Base-by-base conservation (phyloP, 768 basidiomycete species). In the Pisolithus marmoratus region DNA sequence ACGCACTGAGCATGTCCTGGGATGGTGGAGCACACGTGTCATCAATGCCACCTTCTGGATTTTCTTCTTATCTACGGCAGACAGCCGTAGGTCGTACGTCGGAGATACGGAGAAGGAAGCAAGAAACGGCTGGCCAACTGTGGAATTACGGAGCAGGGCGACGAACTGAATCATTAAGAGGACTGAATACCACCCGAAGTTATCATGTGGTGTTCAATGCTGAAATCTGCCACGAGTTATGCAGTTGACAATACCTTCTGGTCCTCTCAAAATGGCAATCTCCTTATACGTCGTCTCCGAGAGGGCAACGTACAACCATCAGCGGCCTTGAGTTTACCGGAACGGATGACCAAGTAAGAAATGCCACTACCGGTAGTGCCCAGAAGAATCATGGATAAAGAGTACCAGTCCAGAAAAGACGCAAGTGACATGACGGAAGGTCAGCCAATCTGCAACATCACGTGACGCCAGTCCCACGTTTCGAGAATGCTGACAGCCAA, bases 91-190 rank as follows among this genome's bases (percentile, higher is more conserved):
- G n/a, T 66, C 64, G 49, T 70, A 63, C 19, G 38, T 22, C 70
- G 66, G 71, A 11, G 67, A 69, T 5, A 56, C 59, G n/a, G 48
- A 51, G 38, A 70, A 54, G 4, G 64, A 62, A 43, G 52, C 5
- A 24, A 71, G 41, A 47, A 70, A 61, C 51, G 63, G 53, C 54
- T 69, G 67, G 22, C 69, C 67, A 26, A 71, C 29, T 67, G 65
- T 1, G 68, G 68, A 24, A 69, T 58, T 47, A 70, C n/a, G 60
- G 41, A 70, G 58, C 34, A 71, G 67, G 22, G 59, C 51, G 42
- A 71, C 53, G 54, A 67, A 65, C 29, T 72, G 63, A 26, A 52
- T 46, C 19, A 60, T 59, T 45, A 67, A 57, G 9, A 70, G 49
- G 46, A 66, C n/a, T n/a, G n/a, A n/a, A n/a, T n/a, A n/a, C n/a